Conservation (phyloP, 768 basidiomycete species). For the Solioccasus polychromus region DNA sequence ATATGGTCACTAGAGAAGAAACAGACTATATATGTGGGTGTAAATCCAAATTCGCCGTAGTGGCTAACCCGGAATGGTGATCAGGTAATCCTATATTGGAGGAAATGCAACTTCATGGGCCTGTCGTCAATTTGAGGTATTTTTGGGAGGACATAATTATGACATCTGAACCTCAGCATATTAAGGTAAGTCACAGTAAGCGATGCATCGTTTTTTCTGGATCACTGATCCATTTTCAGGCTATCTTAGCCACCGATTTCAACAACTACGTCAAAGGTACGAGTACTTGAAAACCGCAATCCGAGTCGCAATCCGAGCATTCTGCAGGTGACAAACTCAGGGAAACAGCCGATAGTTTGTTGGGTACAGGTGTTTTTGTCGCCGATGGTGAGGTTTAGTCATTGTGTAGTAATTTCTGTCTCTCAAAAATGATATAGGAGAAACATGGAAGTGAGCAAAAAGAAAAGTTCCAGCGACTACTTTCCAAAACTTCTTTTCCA, state of each 20-base stretch:
- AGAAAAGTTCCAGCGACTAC: too few relatives aligned
- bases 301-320: neutral
- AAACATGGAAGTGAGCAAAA: conserved; percentile 70
- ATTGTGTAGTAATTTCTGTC: neutral
- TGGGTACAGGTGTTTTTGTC: conserved; percentile 57
- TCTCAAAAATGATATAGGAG: conserved; percentile 37
- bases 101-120: conserved; percentile 25
- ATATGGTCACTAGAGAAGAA: conserved; percentile 16
- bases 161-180: conserved; percentile 49
- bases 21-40: conserved; percentile 37
- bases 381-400: conserved; percentile 39
- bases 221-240: conserved; percentile 21
- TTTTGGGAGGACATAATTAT: conserved; percentile 51
- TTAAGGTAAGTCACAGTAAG: conserved; percentile 29
- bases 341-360: conserved; percentile 30
- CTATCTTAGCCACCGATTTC: conserved; percentile 44
- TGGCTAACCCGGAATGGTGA: neutral
- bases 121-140: conserved; percentile 40
- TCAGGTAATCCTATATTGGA: conserved; percentile 25
- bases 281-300: neutral
- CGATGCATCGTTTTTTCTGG: neutral
- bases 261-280: conserved; percentile 43
- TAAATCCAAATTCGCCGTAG: neutral
- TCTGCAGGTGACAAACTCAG: conserved; percentile 32
- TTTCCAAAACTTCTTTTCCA: conserved; percentile 10